Base-by-base conservation (phyloP, 2,329 filamentous ascomycete species). In the Endoconidiophora laricicola region DNA sequence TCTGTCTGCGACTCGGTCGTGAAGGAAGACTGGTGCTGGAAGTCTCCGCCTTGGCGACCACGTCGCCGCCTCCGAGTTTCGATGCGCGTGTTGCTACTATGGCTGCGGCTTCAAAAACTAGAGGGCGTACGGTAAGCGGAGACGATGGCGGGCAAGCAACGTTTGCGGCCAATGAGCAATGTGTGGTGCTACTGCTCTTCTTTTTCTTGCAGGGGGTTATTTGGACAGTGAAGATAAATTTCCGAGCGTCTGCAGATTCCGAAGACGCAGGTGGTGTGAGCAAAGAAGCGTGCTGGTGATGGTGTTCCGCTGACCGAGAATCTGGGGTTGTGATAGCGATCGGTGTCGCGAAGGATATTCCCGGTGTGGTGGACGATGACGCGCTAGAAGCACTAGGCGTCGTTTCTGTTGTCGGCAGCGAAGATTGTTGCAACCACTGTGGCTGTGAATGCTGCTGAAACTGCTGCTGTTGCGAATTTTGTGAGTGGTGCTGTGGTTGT, bases 71-170 rank as follows among this genome's bases (percentile, higher is more conserved):
- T 46, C 42, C 43, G n/a, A 46, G 33, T 50, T 46, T 50, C 18
- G 48, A 46, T 10, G 48, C 48, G 14, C 48, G 48, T 50, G 48
- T 50, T 46, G 38, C 48, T 50, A 50, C 48, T 50, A 50, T 50
- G 48, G 48, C 48, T 50, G 48, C 48, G 48, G 43, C 43, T 50
- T 50, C 44, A 40, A 24, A n/a, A 45, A 42, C 37, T 46, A 43
- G 26, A 3, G 48, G 36, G 18, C 24, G 36, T 18, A 7, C 43
- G n/a, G 46, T 18, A 9, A 33, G 26, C 4, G 42, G 42, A 33
- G 50, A 24, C 22, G 33, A 45, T 14, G 40, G 42, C 18, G 42
- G 18, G 9, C 42, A 24, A 37, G 20, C 14, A 49, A 29, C 14
- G 36, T 26, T 29, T 20, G 29, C 29, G 9, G 12, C 29, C 29